phyloP scores from a whole-genome alignment of 306 rosid species.

The Cucurbita argyrosperma region DNA sequence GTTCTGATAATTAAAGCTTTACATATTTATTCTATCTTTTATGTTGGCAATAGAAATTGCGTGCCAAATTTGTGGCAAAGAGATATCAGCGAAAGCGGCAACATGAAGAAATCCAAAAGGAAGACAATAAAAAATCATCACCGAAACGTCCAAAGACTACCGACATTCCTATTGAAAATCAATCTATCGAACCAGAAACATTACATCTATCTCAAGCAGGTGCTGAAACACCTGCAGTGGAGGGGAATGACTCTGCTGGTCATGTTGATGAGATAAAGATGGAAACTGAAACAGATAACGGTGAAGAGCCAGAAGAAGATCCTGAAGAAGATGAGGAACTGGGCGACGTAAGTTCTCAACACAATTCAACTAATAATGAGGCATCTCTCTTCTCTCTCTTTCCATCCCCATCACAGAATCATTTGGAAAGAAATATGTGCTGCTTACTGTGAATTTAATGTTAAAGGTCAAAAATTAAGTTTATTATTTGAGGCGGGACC shows the following conservation, averaged over 20 bases:
- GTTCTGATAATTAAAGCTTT: not conserved
- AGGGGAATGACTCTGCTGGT: conserved; percentile 25
- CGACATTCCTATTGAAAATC: conserved; percentile 37
- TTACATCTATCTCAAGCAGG: conserved; percentile 21
- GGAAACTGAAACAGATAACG: conserved; percentile 44
- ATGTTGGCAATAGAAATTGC: conserved; percentile 40
- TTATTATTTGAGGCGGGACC: not conserved
- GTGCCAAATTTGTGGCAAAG: conserved; percentile 51
- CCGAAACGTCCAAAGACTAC: conserved; percentile 44
- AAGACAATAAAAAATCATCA: conserved; percentile 19
- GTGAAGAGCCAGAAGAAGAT: conserved; percentile 57
- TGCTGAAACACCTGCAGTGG: conserved; percentile 21
- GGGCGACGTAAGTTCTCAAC: conserved; percentile 39
- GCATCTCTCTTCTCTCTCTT: not conserved
- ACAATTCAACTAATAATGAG: conserved; percentile 26
- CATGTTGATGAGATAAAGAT: conserved; percentile 37
- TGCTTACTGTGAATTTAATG: not conserved
- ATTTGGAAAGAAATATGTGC: not conserved
- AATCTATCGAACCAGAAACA: conserved; percentile 24
- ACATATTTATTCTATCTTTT: conserved; percentile 4
- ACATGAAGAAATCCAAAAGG: conserved; percentile 50
- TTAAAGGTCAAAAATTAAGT: not conserved
- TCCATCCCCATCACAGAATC: not conserved
- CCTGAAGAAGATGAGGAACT: conserved; percentile 77
- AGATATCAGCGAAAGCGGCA: conserved; percentile 78